Evolutionary conservation across 352 stramenopile genomes (phyloP).

Genomic region (Thraustochytrium sp.): DNA sequence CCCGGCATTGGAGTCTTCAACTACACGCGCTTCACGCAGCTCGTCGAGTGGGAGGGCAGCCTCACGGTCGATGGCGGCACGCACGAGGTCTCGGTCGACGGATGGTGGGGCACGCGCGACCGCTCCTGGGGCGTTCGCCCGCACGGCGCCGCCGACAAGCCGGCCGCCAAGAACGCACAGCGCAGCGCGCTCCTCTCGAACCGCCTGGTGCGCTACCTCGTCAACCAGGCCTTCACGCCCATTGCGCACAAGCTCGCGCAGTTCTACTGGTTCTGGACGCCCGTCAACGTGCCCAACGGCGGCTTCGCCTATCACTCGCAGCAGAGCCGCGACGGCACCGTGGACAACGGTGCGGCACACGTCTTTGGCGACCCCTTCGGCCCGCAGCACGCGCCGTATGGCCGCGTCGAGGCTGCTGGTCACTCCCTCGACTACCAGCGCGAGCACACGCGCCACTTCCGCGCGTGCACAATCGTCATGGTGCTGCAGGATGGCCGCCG

Average conservation of each 20-base stretch:
- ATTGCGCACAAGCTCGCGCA: not conserved
- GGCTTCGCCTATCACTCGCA: conserved; percentile 24
- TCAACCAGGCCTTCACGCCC: not conserved
- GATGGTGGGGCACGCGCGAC: conserved; percentile 1
- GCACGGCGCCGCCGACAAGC: not conserved
- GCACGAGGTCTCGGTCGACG: not conserved
- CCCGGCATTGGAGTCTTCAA: not conserved
- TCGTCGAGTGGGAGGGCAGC: conserved; percentile 5
- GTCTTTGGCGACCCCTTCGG: conserved; percentile 30
- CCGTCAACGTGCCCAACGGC: not conserved
- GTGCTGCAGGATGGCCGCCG: conserved; percentile 11
- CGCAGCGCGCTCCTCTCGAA: not conserved
- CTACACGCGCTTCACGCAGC: conserved; percentile 17
- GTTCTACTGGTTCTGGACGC: conserved; percentile 30
- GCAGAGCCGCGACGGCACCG: not conserved
- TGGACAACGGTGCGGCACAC: not conserved
- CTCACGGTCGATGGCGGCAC: not conserved
- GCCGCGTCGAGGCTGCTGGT: not conserved
- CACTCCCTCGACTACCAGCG: conserved; percentile 20
- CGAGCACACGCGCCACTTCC: not conserved
- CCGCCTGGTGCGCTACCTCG: not conserved
- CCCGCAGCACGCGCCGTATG: conserved; percentile 5
- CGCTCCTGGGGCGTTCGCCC: not conserved
- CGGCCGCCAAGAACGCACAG: not conserved
- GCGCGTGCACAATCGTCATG: conserved; percentile 7